Base-by-base conservation (phyloP, 495 filamentous ascomycete genomes). In the Penicillium coffeae region DNA sequence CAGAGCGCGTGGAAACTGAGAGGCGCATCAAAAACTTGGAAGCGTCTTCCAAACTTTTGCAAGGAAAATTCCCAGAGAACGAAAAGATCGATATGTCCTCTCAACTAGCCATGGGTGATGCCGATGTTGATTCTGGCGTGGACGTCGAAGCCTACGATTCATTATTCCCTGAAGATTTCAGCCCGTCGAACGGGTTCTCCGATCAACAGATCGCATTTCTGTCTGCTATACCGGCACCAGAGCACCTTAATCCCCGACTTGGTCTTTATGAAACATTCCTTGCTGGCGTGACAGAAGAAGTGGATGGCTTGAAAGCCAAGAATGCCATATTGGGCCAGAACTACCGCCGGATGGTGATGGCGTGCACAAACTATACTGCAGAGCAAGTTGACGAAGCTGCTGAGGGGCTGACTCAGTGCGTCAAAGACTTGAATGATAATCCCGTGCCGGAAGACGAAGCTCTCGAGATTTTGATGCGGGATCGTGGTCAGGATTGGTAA, bases 11-110 rank as follows among this genome's bases (percentile, higher is more conserved):
- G 9, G 76, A 82, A 27, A 67, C 82, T 32, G 80, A 80, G 36
- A 74, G 77, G 38, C 82, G 80, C 34, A 80, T 83, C 42, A 70
- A 71, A 13, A 87, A 87, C 49, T 70, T 87, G 1, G 71, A 72
- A 30, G 67, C 70, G 38, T 79, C 81, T 50, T 71, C 78, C 5
- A 74, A 78, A 16, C 65, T 73, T 18, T 68, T 83, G 33, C 57
- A 74, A 15, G 41, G 47, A 8, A 50, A 61, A 13, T 54, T 79
- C 13, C 62, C 75, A 42, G 49, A 58, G 19, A 47, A 60, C 21
- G 56, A 63, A 30, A 59, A 62, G 7, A 62, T 64, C 19, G 69
- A 75, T 15, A 21, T 60, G 1, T 53, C 56, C 1, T 55, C 51
- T 8, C 59, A 62, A 22, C 55, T 67, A 30, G 58, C 56, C 36